Percentiles rank a stretch among this genome's conserved stretches.
Conservation (phyloP, 2,329 filamentous ascomycete species). For the Cordyceps cateniannulata region DNA sequence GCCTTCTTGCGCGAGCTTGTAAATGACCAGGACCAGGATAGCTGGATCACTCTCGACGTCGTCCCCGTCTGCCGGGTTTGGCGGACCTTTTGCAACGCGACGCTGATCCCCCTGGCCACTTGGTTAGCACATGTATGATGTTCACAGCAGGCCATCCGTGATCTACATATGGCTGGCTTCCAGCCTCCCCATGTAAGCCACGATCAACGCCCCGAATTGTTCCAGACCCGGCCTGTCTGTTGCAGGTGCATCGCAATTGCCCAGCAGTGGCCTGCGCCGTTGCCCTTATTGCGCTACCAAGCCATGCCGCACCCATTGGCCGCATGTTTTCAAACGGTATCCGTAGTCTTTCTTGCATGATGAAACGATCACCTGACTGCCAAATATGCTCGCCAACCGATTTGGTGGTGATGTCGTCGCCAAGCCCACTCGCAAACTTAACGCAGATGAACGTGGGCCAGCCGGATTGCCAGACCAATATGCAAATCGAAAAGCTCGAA, state of each 20-base stretch:
- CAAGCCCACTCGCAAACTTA: too few species aligned
- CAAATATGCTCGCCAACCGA: neutral
- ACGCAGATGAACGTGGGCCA: too few species aligned
- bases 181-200: neutral
- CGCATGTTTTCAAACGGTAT: neutral
- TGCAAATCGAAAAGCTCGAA: neutral
- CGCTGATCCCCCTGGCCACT: slow-evolving; percentile 1
- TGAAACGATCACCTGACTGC: slow-evolving; percentile 6
- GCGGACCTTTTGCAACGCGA: neutral
- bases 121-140: neutral
- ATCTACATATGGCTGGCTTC: neutral
- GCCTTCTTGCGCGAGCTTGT: neutral
- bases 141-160: neutral
- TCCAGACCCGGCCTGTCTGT: neutral
- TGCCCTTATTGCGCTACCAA: neutral
- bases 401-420: neutral
- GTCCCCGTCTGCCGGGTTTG: neutral
- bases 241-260: neutral
- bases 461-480: too few species aligned
- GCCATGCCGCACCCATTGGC: neutral
- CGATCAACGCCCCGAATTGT: neutral
- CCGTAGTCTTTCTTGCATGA: neutral
- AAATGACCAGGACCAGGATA: neutral
- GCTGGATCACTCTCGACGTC: neutral
- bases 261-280: neutral